Base-by-base conservation (phyloP, 371 early-diverging fungal species). In the Actinomortierella wolfii region DNA sequence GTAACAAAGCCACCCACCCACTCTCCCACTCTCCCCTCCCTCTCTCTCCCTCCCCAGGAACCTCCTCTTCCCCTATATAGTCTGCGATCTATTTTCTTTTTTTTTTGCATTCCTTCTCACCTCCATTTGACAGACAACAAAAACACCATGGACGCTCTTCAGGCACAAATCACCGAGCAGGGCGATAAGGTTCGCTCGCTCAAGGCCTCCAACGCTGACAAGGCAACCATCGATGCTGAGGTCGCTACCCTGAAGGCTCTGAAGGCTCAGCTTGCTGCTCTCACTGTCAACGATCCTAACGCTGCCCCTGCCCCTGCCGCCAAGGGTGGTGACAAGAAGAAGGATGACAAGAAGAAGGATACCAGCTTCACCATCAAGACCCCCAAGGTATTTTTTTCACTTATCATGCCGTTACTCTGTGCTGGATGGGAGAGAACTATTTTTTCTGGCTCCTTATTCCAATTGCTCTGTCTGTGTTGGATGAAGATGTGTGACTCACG, bases 311-410 rank as follows among this genome's bases (percentile, higher is more conserved):
- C 48, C 45, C 59, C 57, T 28, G 56, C 61, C 24, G 69, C 64
- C 8, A 65, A 54, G 14, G 24, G 57, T 44, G 48, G 6, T 47
- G 43, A 43, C 23, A 68, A 78, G 51, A 34, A 34, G 34, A 34
- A 77, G 65, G 62, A 54, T 55, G 61, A 78, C 56, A 62, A 78
- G 55, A 76, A 71, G 57, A 64, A 48, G 34, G 69, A 81, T 59
- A 75, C 67, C 20, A 65, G 76, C 20, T 81, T 89, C 28, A 80
- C 82, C 11, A 78, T 92, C 24, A 92, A 92, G 71, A 86, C 84
- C 2, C 84, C 92, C 65, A 92, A 92, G 87, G 90, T 86, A 81
- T 18, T 2, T 13, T 9, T 34, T 11, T 34, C 7, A 11, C 34
- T 11, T 34, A 4, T 34, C 4, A 34, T 34, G 34, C 34, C n/a